phyloP scores from a whole-genome alignment of 1,284 basidiomycete species.

The Boletus semigastroideus region DNA sequence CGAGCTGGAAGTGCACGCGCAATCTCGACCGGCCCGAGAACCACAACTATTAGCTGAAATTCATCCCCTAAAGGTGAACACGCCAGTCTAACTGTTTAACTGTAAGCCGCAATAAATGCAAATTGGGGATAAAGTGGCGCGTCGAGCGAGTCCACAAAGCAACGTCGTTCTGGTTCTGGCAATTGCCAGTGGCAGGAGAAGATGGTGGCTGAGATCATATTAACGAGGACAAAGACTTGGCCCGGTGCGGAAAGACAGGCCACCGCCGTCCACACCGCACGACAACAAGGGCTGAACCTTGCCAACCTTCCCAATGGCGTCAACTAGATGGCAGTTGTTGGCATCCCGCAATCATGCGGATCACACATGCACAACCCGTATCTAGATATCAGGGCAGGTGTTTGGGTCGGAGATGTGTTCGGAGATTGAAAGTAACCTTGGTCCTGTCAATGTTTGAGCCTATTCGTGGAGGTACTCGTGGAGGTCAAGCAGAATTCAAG shows the following conservation, averaged over 20 bases:
- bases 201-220: slow-evolving; percentile 9
- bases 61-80: slow-evolving; percentile 1
- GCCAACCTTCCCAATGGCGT: slow-evolving; percentile 1
- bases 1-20: not conserved
- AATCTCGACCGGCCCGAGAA: not conserved
- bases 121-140: not conserved
- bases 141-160: slow-evolving; percentile 1
- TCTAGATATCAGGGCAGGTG: slow-evolving; percentile 11
- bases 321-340: slow-evolving; percentile 10
- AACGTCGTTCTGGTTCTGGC: slow-evolving; percentile 1
- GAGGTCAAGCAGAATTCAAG: slow-evolving; percentile 89
- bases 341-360: slow-evolving; percentile 25
- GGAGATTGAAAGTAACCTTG: slow-evolving; percentile 10
- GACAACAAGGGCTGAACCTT: slow-evolving; percentile 2
- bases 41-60: not conserved
- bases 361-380: slow-evolving; percentile 10
- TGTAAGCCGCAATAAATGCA: not conserved
- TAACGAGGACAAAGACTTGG: slow-evolving; percentile 4
- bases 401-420: slow-evolving; percentile 23
- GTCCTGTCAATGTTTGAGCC: slow-evolving; percentile 69
- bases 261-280: slow-evolving; percentile 5
- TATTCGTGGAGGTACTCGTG: slow-evolving; percentile 80
- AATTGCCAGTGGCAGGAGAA: not conserved
- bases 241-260: not conserved
- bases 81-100: not conserved